Conservation (phyloP, 352 stramenopile genomes). For the Pythium diclinum region DNA sequence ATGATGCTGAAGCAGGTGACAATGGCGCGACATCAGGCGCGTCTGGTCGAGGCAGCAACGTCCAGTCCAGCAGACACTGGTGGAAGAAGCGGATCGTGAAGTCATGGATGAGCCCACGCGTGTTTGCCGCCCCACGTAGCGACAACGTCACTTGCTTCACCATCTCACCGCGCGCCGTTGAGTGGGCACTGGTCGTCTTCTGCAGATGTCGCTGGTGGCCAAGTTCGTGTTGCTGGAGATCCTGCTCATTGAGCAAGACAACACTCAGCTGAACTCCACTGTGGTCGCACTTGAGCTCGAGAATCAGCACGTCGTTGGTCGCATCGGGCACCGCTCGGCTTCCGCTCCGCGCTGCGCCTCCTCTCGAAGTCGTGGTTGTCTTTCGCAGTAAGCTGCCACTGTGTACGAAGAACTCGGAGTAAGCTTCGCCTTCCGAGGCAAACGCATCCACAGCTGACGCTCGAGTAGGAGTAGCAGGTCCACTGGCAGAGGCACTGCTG, state of each 20-base stretch:
- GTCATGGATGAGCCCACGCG: conserved; percentile 58
- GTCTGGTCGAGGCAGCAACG: not conserved
- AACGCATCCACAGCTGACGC: conserved; percentile 32
- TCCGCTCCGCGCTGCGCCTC: conserved; percentile 2
- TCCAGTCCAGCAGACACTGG: conserved; percentile 61
- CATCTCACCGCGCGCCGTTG: conserved; percentile 32
- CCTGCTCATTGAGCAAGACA: conserved; percentile 57
- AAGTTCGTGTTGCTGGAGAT: conserved; percentile 62
- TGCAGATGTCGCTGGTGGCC: conserved; percentile 49
- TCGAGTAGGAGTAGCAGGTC: conserved; percentile 8
- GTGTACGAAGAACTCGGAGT: conserved; percentile 70
- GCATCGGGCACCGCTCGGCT: conserved; percentile 12
- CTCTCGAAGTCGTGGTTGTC: conserved; percentile 22
- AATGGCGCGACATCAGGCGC: not conserved
- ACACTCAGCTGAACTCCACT: conserved; percentile 57
- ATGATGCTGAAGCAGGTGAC: conserved; percentile 8
- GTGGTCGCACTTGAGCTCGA: conserved; percentile 76
- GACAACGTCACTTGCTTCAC: conserved; percentile 50
- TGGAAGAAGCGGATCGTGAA: conserved; percentile 82
- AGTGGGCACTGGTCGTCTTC: not conserved
- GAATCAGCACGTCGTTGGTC: conserved; percentile 40
- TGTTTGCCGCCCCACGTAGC: conserved; percentile 53
- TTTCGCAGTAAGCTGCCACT: conserved; percentile 29
- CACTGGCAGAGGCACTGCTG: conserved; percentile 1
- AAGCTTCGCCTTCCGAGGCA: conserved; percentile 40